Conservation (phyloP, 2,329 filamentous ascomycete species). For the Colletotrichum caudatum region DNA sequence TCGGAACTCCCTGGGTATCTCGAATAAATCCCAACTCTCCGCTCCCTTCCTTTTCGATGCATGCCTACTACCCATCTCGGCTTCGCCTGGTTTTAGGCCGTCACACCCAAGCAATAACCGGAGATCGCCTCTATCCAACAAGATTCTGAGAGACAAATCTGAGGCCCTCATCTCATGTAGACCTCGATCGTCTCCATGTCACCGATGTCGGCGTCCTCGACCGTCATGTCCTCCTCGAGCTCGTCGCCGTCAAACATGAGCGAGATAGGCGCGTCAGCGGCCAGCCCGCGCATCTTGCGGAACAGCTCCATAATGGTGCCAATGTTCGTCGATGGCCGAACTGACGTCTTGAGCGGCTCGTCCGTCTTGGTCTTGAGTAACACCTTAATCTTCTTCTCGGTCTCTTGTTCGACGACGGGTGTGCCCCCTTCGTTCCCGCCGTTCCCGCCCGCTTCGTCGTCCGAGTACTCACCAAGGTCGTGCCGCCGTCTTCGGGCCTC, state of each 20-base stretch:
- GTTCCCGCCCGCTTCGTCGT: slow-evolving; percentile 44
- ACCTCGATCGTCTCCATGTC: slow-evolving; percentile 84
- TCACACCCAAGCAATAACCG: not conserved
- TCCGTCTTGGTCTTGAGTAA: slow-evolving; percentile 66
- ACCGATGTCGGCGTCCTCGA: slow-evolving; percentile 77
- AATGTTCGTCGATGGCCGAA: slow-evolving; percentile 68
- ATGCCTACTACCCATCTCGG: not conserved
- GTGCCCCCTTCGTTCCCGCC: slow-evolving; percentile 36
- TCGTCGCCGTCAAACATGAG: slow-evolving; percentile 82
- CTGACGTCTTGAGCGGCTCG: slow-evolving; percentile 64
- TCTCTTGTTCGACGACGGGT: slow-evolving; percentile 42
- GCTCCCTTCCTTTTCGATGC: not conserved
- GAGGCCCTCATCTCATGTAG: slow-evolving; percentile 59
- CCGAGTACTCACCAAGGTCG: slow-evolving; percentile 57
- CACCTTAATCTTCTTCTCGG: slow-evolving; percentile 59
- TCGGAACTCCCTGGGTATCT: slow-evolving; percentile 39
- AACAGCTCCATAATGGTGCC: slow-evolving; percentile 73
- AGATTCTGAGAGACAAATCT: not conserved
- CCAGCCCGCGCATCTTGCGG: slow-evolving; percentile 64
- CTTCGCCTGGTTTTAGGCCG: not conserved
- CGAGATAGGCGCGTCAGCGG: slow-evolving; percentile 64
- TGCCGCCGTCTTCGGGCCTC: slow-evolving; percentile 61
- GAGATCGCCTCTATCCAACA: not conserved
- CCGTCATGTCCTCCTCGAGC: slow-evolving; percentile 69
- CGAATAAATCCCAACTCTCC: slow-evolving; percentile 22